Conservation (phyloP, 2,329 filamentous ascomycete genomes). For the Pseudocercospora eumusae region DNA sequence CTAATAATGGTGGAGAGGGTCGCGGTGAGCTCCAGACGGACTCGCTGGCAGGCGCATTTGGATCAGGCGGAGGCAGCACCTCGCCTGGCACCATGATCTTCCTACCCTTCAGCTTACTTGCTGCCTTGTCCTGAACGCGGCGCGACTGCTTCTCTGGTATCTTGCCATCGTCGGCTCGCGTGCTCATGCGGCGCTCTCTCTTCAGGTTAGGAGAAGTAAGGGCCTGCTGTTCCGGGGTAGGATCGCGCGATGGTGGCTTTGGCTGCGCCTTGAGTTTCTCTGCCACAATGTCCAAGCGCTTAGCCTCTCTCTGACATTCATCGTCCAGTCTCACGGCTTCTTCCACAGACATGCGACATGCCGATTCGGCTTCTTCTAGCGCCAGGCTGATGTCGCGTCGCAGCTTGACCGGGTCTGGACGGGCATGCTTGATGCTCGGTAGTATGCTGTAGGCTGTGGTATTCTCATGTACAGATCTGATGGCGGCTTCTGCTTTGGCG, state of each 20-base stretch:
- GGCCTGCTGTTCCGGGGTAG: conserved; percentile 49
- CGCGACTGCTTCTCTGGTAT: conserved; percentile 31
- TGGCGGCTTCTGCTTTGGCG: conserved; percentile 45
- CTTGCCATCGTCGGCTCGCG: conserved; percentile 31
- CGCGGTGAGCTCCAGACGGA: conserved; percentile 44
- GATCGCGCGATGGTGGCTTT: conserved; percentile 61
- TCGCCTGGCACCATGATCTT: conserved; percentile 49
- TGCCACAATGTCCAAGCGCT: conserved; percentile 60
- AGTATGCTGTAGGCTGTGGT: conserved; percentile 53
- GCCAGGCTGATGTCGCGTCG: conserved; percentile 60
- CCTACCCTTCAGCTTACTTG: conserved; percentile 38
- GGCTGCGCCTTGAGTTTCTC: conserved; percentile 64
- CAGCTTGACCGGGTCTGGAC: conserved; percentile 55
- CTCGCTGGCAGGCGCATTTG: conserved; percentile 42
- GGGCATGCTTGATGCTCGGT: conserved; percentile 51
- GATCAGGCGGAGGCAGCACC: conserved; percentile 48
- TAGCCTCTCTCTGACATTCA: conserved; percentile 45
- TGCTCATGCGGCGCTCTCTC: conserved; percentile 36
- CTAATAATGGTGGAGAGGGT: conserved; percentile 37
- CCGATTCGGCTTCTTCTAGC: conserved; percentile 39
- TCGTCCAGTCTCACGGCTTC: conserved; percentile 40
- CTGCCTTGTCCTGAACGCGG: conserved; percentile 37
- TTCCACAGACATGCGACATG: conserved; percentile 41
- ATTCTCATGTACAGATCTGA: conserved; percentile 51
- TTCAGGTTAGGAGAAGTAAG: conserved; percentile 41